Evolutionary conservation across 805 yeast species (phyloP).

Genomic region (Candida sanyiensis): DNA sequence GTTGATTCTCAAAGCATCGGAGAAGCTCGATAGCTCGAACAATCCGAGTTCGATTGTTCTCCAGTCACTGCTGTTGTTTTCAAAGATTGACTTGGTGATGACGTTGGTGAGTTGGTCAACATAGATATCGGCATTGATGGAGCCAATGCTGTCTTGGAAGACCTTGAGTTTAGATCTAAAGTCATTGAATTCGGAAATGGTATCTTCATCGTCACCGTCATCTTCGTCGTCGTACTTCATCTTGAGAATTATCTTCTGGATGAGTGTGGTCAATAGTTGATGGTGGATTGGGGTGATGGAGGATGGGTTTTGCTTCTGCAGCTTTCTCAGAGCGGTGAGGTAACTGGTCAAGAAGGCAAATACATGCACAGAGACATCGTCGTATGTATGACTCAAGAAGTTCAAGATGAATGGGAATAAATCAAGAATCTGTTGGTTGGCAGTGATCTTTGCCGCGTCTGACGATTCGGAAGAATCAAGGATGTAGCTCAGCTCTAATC

Average conservation of each 20-base stretch:
- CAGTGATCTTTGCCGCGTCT: slow-evolving; percentile 32
- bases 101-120: slow-evolving; percentile 55
- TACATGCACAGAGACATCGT: slow-evolving; percentile 79
- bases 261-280: slow-evolving; percentile 55
- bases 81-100: slow-evolving; percentile 44
- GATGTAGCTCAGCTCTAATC: slow-evolving; percentile 67
- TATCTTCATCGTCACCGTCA: slow-evolving; percentile 69
- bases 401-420: slow-evolving; percentile 68
- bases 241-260: slow-evolving; percentile 67
- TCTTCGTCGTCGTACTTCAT: slow-evolving; percentile 76
- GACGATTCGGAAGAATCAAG: slow-evolving; percentile 49
- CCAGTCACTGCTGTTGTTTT: slow-evolving; percentile 49
- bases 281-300: slow-evolving; percentile 33
- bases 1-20: slow-evolving; percentile 76
- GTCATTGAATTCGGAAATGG: slow-evolving; percentile 73
- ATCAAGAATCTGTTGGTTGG: slow-evolving; percentile 47
- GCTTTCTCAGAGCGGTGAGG: slow-evolving; percentile 62
- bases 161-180: slow-evolving; percentile 66
- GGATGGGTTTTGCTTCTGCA: slow-evolving; percentile 35
- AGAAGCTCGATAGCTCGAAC: slow-evolving; percentile 70
- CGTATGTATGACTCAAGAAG: slow-evolving; percentile 76
- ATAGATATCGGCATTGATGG: slow-evolving; percentile 54
- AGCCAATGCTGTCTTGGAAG: slow-evolving; percentile 78
- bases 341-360: slow-evolving; percentile 77
- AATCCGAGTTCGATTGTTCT: slow-evolving; percentile 80